These are phyloP conservation scores for Botrytis squamosa DNA, from an alignment of 2,329 filamentous ascomycete species.

Conservation along the genomic window DNA sequence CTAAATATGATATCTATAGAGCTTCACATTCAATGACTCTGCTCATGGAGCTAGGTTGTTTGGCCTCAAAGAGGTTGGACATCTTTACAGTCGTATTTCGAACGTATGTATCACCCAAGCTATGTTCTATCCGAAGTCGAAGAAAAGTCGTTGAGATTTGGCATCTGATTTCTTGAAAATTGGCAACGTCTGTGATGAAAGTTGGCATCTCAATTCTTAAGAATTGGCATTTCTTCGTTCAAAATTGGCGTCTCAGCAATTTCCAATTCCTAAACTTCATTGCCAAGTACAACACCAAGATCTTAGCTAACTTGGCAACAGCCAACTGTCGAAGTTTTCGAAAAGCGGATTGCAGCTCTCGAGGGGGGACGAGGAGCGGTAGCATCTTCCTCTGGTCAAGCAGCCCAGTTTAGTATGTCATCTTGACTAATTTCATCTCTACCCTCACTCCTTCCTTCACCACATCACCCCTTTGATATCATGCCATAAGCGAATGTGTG, in stretches of 20 bases:
- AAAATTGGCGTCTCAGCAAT: slow-evolving; percentile 13
- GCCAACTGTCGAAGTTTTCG: slow-evolving; percentile 93
- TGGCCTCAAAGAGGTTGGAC: slow-evolving; percentile 89
- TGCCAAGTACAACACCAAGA: slow-evolving; percentile 12
- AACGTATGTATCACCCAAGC: slow-evolving; percentile 57
- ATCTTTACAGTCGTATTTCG: slow-evolving; percentile 97
- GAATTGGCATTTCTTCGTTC: background rate
- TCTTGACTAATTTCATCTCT: background rate
- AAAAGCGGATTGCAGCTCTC: slow-evolving; percentile 92
- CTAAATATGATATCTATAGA: slow-evolving; percentile 50
- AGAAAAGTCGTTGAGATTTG: slow-evolving; percentile 12
- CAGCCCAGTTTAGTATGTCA: slow-evolving; percentile 73
- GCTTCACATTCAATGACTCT: slow-evolving; percentile 91
- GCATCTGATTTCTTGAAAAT: slow-evolving; percentile 7
- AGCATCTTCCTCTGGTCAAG: slow-evolving; percentile 80
- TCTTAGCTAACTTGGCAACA: slow-evolving; percentile 38
- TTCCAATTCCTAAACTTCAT: background rate
- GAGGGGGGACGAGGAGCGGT: slow-evolving; percentile 88
- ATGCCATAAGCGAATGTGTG: background rate
- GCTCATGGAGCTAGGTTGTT: slow-evolving; percentile 94
- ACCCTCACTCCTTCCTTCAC: background rate
- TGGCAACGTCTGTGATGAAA: slow-evolving; percentile 17
- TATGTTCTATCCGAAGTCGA: background rate
- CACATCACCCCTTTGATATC: background rate
- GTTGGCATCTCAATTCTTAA: slow-evolving; percentile 10